Evolutionary conservation across 108 stramenopile species (phyloP).

Genomic region (Poteriospumella lacustris): DNA sequence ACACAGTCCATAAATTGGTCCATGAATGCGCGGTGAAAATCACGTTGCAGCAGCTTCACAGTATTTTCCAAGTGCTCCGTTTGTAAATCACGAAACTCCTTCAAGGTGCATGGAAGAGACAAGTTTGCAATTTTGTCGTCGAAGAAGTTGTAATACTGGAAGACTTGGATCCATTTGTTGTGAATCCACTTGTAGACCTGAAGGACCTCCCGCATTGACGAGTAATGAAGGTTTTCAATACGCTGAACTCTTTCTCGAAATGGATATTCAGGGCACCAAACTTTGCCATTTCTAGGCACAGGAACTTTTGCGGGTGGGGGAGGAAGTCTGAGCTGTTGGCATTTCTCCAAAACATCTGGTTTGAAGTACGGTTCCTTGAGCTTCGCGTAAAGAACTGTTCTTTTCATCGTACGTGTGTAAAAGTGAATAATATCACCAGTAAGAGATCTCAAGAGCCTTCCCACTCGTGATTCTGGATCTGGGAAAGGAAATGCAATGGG

Average conservation of each 20-base stretch:
- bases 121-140: background rate
- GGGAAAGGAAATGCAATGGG: slow-evolving; percentile 45
- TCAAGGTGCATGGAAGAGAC: background rate
- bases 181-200: slow-evolving; percentile 54
- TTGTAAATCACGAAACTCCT: background rate
- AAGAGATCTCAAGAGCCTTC: slow-evolving; percentile 41
- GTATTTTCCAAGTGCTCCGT: background rate
- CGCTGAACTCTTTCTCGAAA: slow-evolving; percentile 34
- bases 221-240: slow-evolving; percentile 47
- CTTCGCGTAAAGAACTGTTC: slow-evolving; percentile 35
- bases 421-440: slow-evolving; percentile 53
- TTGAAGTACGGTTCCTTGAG: background rate
- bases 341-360: background rate
- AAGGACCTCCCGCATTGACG: slow-evolving; percentile 40
- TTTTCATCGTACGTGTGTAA: slow-evolving; percentile 56
- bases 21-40: slow-evolving; percentile 50
- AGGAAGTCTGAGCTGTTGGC: background rate
- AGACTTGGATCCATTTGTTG: slow-evolving; percentile 45
- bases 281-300: slow-evolving; percentile 47
- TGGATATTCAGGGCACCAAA: slow-evolving; percentile 40
- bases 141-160: slow-evolving; percentile 35
- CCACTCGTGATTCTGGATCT: slow-evolving; percentile 33
- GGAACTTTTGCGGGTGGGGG: slow-evolving; percentile 26
- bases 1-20: slow-evolving; percentile 59
- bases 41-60: slow-evolving; percentile 31